Evolutionary conservation across 164 flowering plant species (phyloP).

Genomic region (Nelumbo lutea): DNA sequence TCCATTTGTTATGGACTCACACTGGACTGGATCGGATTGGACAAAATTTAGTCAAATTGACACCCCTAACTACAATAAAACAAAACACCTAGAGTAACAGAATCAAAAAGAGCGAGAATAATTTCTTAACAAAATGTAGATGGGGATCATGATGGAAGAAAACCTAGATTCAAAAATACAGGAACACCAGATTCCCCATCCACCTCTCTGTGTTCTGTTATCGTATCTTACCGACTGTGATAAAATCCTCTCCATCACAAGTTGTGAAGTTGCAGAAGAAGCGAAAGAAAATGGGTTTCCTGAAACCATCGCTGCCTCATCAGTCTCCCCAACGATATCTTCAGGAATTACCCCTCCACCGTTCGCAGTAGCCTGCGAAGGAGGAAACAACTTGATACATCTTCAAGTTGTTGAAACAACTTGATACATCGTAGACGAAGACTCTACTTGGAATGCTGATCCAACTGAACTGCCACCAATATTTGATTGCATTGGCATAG

Average conservation of each 20-base stretch:
- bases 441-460: too few species aligned
- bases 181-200: not conserved
- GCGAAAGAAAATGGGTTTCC: constrained; percentile 80
- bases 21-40: too few species aligned
- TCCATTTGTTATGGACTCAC: too few species aligned
- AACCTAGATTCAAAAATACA: not conserved
- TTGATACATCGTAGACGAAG: too few species aligned
- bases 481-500: too few species aligned
- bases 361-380: constrained; percentile 16
- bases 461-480: too few species aligned
- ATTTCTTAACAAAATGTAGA: not conserved
- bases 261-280: constrained; percentile 72
- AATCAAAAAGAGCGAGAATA: not conserved
- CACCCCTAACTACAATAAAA: not conserved
- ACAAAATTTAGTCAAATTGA: too few species aligned
- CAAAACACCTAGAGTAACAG: not conserved
- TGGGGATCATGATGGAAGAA: not conserved
- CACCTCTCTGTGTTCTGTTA: not conserved
- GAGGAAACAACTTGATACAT: constrained; percentile 24
- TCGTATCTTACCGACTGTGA: constrained; percentile 59
- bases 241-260: constrained; percentile 83
- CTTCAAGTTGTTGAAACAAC: too few species aligned
- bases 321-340: constrained; percentile 47
- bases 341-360: constrained; percentile 35
- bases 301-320: constrained; percentile 36